phyloP scores from a whole-genome alignment of 2,329 filamentous ascomycete genomes.

The Aureobasidium sp. region DNA sequence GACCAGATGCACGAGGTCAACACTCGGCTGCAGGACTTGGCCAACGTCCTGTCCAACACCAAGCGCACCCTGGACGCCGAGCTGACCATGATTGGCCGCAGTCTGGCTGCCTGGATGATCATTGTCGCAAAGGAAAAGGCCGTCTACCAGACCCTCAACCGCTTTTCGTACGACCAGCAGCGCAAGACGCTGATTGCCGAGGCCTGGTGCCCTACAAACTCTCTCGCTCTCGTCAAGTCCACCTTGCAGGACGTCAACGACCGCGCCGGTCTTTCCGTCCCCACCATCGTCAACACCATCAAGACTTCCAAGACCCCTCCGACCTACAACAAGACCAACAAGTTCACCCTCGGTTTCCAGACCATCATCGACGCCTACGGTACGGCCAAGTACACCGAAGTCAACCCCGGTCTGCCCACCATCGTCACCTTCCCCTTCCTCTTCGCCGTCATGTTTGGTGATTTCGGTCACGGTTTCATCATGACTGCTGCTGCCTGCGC shows the following conservation, averaged over 20 bases:
- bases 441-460: conserved; percentile 99
- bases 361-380: conserved; percentile 99
- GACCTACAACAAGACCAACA: conserved; percentile 96
- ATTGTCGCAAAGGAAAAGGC: conserved; percentile 98
- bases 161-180: conserved; percentile 93
- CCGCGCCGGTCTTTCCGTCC: conserved; percentile 88
- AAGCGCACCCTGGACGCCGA: conserved; percentile 91
- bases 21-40: conserved; percentile 80
- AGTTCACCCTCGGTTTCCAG: conserved; percentile 96
- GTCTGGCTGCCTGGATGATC: conserved; percentile 93
- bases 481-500: conserved; percentile 77
- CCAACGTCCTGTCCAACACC: conserved; percentile 88
- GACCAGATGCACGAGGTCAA: conserved; percentile 99
- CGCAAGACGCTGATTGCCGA: conserved; percentile 95
- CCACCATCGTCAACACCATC: conserved; percentile 97
- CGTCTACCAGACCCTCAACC: conserved; percentile 89
- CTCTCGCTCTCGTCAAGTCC: conserved; percentile 79
- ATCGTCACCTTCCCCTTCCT: conserved; percentile 99
- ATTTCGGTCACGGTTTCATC: conserved; percentile 86
- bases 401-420: conserved; percentile 91
- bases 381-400: conserved; percentile 92
- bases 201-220: conserved; percentile 93
- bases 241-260: conserved; percentile 96
- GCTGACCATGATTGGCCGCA: conserved; percentile 86
- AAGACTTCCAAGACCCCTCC: conserved; percentile 94